Base-by-base conservation (phyloP, 2,329 filamentous ascomycete species). In the Pestalotiopsis fici region DNA sequence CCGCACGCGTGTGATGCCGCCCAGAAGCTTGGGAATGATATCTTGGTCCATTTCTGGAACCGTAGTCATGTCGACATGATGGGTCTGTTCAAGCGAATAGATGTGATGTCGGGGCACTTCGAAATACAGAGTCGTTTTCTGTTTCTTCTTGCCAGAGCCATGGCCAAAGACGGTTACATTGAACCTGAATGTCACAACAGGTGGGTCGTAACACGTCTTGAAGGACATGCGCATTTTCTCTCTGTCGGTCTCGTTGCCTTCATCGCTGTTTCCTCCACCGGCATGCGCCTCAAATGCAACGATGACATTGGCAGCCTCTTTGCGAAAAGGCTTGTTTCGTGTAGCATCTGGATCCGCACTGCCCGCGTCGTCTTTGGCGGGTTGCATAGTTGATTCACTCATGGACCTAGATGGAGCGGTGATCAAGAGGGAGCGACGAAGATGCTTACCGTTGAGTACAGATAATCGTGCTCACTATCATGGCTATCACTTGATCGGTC, bases 41-140 rank as follows among this genome's bases (percentile, higher is more conserved):
- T 67, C 65, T 7, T 23, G 54, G 25, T 27, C 37, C n/a, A 67
- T 50, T 43, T 67, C 65, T 65, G 64, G 64, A n/a, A 57, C 64
- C 5, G 54, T 35, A 11, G 60, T 21, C 2, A 21, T 31, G 25
- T 67, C 65, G 54, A 64, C 25, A n/a, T 67, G 27, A 37, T 50
- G 11, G 54, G 59, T 67, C n/a, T 35, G 54, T 59, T 64, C 65
- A n/a, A 67, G 60, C 3, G 65, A 67, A 28, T 60, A 50, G 50
- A 67, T 64, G 60, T 67, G 54, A 13, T 64, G 60, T 59, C 31
- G 65, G 28, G 65, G 65, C 9, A 67, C 37, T 11, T 67, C 65
- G 13, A 67, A 59, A 31, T 67, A 67, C 23, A 67, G 18, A 15
- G 54, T 64, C 25, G 65, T 67, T 28, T 59, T 64, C 15, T 59